Evolutionary conservation across 257 asterid species (phyloP), one percentile per base, ranked within the genome.

Genomic region (Lycium ferocissimum): DNA sequence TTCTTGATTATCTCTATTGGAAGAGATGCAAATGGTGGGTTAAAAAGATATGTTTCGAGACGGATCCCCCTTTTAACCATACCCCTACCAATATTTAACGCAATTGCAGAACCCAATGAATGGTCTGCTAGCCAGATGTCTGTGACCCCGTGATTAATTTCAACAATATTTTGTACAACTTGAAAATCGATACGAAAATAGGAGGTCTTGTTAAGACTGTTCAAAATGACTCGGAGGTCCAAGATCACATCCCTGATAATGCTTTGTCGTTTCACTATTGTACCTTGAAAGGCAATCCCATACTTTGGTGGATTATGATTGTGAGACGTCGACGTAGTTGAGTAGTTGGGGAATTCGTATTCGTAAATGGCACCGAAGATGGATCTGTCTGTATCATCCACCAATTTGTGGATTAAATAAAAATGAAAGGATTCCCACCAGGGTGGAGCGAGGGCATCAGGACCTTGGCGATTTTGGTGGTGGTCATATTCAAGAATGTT

Each of bases 371-470:
- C 93, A 4, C 98, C 96, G 63, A 91, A 92, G 82, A 75, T 51
- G 0, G 97, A 93, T 54, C 57, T 61, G 49, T 94, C 97, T 6
- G 89, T 92, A 33, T 81, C 83, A 84, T 93, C 95, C 0, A 87
- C 79, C 0, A 93, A 91, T 0, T 76, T 53, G 7, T 90, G 91
- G 92, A 35, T n/a, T 10, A 92, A 56, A 5, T 33, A 84, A 90
- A 95, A 93, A 43, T 88, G 79, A 88, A 92, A 92, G 54, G 87
- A 92, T 1, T 89, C 89, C 97, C 97, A 95, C 98, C 98, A 95
- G 0, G 94, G 93, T 0, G 92, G 89, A 45, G 98, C 97, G n/a
- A 90, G 88, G 33, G 94, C 93, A 26, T 88, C 82, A 9, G 87
- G 88, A 85, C 91, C 93, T 2, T 89, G 87, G 5, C 94, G 92